Evolutionary conservation across 1,284 basidiomycete species (phyloP), one percentile per base, ranked within the genome.

Genomic region (Tetrapyrgos nigripes): DNA sequence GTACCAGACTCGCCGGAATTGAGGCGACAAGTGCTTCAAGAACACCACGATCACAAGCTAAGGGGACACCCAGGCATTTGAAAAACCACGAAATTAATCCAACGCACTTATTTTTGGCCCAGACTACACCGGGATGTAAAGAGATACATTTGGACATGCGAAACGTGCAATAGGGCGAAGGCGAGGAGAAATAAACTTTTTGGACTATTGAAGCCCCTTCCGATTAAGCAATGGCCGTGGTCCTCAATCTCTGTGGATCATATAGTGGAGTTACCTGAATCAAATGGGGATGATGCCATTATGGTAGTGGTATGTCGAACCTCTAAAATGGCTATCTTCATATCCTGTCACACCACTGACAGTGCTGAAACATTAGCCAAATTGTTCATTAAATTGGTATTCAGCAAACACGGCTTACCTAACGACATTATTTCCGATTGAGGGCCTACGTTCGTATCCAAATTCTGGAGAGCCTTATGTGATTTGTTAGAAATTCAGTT

Each of bases 1-100:
- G 23, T 43, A 13, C 50, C 35, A 26, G 24, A 53, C 21, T 24
- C 26, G 9, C n/a, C 21, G 3, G 31, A 51, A 23, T 21, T 53
- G 3, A 10, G 50, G n/a, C 24, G 40, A 4, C 35, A 43, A 24
- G 13, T 44, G 2, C 24, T 53, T 5, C 17, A n/a, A 9, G 13
- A 11, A 11, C 17, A 40, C n/a, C 50, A 53, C 21, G 35, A 64
- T 44, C 52, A 58, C 19, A 52, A 50, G 11, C 21, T 60, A 9
- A 1, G 51, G 61, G 61, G 78, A 8, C 77, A 80, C 61, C 71
- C 64, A 11, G 77, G 78, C 5, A 54, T 60, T 17, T 50, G 52
- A 5, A 75, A 72, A 57, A 79, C 75, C 1, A 28, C 59, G 10
- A 57, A 66, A 53, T 37, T 64, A 9, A 53, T 71, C 9, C 14